Conservation (phyloP, 116 monocot genomes). For the Iris pallida region DNA sequence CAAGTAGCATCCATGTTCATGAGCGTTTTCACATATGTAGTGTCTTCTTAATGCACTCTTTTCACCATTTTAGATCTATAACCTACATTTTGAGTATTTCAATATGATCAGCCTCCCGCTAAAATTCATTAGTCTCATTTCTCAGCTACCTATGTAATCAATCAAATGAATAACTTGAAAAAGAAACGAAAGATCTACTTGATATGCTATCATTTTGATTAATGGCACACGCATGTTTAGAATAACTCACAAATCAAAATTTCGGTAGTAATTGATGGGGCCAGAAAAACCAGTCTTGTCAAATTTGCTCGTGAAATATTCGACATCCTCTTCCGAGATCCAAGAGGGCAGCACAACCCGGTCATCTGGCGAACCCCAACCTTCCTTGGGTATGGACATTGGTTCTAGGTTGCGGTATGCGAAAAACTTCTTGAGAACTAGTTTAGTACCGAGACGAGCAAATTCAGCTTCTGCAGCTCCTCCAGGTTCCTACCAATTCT, state of each 20-base stretch:
- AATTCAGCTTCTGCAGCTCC: conserved; percentile 26
- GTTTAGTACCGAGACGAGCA: conserved; percentile 9
- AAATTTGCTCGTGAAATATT: conserved; percentile 36
- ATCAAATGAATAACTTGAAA: neutral
- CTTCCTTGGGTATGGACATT: conserved; percentile 10
- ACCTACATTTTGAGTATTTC: too few species aligned
- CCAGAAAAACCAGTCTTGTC: conserved; percentile 47
- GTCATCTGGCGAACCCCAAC: neutral
- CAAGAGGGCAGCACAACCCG: conserved; percentile 14
- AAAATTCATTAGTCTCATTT: neutral
- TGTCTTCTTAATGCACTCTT: too few species aligned
- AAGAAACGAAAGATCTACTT: conserved; percentile 5
- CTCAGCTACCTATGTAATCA: neutral
- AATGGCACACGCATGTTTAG: neutral
- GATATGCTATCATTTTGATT: neutral
- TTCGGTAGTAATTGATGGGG: conserved; percentile 49
- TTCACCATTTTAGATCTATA: too few species aligned
- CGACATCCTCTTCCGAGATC: conserved; percentile 45
- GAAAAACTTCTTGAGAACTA: conserved; percentile 12
- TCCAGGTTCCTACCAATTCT: conserved; percentile 29
- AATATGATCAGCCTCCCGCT: neutral
- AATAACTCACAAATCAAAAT: conserved; percentile 27
- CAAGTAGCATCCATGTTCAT: too few species aligned
- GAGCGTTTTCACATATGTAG: too few species aligned
- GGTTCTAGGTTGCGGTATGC: conserved; percentile 5